phyloP scores from a whole-genome alignment of 2,329 filamentous ascomycete species.

The Cryphonectria radicalis region DNA sequence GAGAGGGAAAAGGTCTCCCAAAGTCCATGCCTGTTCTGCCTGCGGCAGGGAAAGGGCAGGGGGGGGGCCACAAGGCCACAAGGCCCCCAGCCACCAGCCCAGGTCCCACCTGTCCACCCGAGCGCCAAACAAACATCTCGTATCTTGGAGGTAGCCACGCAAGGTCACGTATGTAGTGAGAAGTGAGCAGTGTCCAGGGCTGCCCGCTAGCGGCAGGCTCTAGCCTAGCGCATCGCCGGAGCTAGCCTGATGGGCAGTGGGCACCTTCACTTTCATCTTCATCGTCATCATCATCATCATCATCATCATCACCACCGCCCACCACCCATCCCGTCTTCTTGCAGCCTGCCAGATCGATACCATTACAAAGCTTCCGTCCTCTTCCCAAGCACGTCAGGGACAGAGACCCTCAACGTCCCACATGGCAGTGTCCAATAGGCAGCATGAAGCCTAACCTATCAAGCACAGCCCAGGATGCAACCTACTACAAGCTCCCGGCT shows the following conservation, averaged over 20 bases:
- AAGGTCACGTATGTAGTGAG: not conserved
- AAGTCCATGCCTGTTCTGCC: not conserved
- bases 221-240: not conserved
- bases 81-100: constrained; percentile 6
- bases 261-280: not conserved
- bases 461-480: not conserved
- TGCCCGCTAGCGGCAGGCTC: constrained; percentile 6
- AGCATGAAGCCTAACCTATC: not conserved
- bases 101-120: constrained; percentile 3
- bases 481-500: not conserved
- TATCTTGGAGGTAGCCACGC: not conserved
- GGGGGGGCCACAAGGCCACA: not conserved
- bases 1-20: not conserved
- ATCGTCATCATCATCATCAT: not conserved
- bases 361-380: too few species aligned
- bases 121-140: not conserved
- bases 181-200: not conserved
- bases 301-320: not conserved
- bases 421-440: not conserved
- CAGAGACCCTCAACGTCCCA: not conserved
- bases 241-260: not conserved
- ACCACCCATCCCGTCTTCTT: too few species aligned
- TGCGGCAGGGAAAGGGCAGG: constrained; percentile 6
- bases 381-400: not conserved
- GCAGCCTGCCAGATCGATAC: too few species aligned